phyloP scores from a whole-genome alignment of 2,329 filamentous ascomycete genomes.

The Aspergillus clavatus region DNA sequence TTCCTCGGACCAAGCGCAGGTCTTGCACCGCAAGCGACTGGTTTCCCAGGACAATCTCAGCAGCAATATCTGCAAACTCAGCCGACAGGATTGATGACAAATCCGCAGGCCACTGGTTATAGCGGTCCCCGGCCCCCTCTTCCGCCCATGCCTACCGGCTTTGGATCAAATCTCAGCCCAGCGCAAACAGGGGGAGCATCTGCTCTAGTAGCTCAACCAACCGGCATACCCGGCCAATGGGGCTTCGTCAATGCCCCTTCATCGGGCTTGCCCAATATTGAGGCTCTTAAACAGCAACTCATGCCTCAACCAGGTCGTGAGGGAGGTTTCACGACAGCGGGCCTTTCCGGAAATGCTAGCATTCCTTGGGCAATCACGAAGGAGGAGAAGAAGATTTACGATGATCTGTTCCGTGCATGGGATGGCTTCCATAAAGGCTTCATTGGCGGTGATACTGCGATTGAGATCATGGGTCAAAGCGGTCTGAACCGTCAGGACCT shows the following conservation, averaged over 20 bases:
- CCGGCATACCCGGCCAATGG: slow-evolving; percentile 90
- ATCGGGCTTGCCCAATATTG: slow-evolving; percentile 86
- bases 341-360: slow-evolving; percentile 85
- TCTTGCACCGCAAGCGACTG: slow-evolving; percentile 36
- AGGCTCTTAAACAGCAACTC: slow-evolving; percentile 85
- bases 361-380: slow-evolving; percentile 99
- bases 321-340: slow-evolving; percentile 75
- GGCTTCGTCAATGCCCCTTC: slow-evolving; percentile 94
- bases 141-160: slow-evolving; percentile 72
- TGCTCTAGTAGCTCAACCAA: slow-evolving; percentile 84
- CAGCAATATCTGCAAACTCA: slow-evolving; percentile 58
- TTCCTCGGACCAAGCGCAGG: slow-evolving; percentile 39
- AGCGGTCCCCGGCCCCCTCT: slow-evolving; percentile 73
- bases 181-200: slow-evolving; percentile 64
- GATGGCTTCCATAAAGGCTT: slow-evolving; percentile 90
- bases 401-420: slow-evolving; percentile 92
- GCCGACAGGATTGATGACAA: slow-evolving; percentile 65
- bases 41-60: slow-evolving; percentile 46
- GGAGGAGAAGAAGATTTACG: slow-evolving; percentile 95
- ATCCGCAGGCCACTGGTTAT: slow-evolving; percentile 74
- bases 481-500: slow-evolving; percentile 85
- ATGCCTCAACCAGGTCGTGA: slow-evolving; percentile 96
- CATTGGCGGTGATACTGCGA: slow-evolving; percentile 85
- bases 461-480: slow-evolving; percentile 96
- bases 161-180: slow-evolving; percentile 59